Conservation (phyloP, 805 yeast genomes). For the Yarrowia sp. region DNA sequence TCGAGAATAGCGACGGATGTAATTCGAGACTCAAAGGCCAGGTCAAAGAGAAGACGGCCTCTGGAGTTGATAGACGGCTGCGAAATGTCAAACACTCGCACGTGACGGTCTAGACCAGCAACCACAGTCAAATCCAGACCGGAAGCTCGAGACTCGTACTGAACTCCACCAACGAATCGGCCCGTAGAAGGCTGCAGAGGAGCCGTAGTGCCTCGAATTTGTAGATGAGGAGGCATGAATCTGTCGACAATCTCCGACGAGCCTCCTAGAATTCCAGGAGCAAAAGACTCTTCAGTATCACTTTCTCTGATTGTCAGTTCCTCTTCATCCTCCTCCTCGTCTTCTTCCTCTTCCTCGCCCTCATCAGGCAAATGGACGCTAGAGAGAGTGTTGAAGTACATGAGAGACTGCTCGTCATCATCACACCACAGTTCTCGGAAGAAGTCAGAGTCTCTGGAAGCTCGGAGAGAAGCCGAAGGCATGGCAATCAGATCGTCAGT, state of each 20-base stretch:
- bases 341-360: conserved; percentile 22
- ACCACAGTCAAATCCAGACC: conserved; percentile 32
- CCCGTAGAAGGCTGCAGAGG: conserved; percentile 13
- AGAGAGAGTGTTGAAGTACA: conserved; percentile 35
- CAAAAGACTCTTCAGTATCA: conserved; percentile 14
- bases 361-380: conserved; percentile 25
- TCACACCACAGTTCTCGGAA: conserved; percentile 30
- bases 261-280: background rate
- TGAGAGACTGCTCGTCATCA: conserved; percentile 33
- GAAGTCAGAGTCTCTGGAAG: conserved; percentile 21
- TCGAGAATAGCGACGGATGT: conserved; percentile 20
- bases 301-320: conserved; percentile 5
- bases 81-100: conserved; percentile 25
- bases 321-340: conserved; percentile 3
- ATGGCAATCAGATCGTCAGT: conserved; percentile 8
- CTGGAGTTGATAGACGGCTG: conserved; percentile 15
- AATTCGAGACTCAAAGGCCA: conserved; percentile 27
- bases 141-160: conserved; percentile 14
- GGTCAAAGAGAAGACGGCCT: conserved; percentile 19
- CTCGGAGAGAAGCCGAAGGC: conserved; percentile 3
- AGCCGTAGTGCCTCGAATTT: background rate
- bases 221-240: conserved; percentile 31
- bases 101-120: conserved; percentile 26
- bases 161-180: conserved; percentile 24
- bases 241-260: conserved; percentile 12